A percentile compares a stretch with the other conserved stretches of the same genome.
Conservation (phyloP, 805 yeast genomes). For the Nakazawaea sp. region DNA sequence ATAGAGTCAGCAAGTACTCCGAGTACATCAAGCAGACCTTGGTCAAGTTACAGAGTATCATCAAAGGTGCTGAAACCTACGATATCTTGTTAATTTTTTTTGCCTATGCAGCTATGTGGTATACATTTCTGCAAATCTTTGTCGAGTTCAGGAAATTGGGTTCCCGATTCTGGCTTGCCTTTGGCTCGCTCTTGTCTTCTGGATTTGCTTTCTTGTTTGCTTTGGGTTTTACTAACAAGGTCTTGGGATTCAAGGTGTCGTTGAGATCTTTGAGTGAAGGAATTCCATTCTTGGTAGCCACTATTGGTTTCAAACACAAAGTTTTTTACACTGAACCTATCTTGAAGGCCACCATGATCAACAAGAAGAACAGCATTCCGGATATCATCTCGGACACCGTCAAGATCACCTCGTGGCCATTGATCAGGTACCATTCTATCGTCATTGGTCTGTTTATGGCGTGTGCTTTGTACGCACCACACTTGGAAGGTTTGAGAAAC, state of each 20-base stretch:
- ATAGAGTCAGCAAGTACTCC: conserved; percentile 48
- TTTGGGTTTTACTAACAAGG: conserved; percentile 49
- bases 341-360: conserved; percentile 29
- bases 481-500: conserved; percentile 67
- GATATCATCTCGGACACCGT: conserved; percentile 24
- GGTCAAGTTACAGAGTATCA: conserved; percentile 33
- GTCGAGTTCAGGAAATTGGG: conserved; percentile 71
- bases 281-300: conserved; percentile 85
- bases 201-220: conserved; percentile 82
- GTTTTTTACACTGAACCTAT: conserved; percentile 62
- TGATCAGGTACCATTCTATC: conserved; percentile 70
- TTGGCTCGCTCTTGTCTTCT: conserved; percentile 72
- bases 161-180: conserved; percentile 81
- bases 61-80: conserved; percentile 73
- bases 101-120: conserved; percentile 86
- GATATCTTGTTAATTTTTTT: conserved; percentile 73
- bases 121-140: conserved; percentile 70
- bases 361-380: conserved; percentile 21
- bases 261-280: conserved; percentile 80
- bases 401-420: conserved; percentile 34
- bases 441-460: conserved; percentile 65
- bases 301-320: conserved; percentile 87
- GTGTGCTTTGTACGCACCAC: conserved; percentile 59
- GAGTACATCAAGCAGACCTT: conserved; percentile 39
- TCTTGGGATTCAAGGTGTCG: conserved; percentile 57